Evolutionary conservation across 768 basidiomycete species (phyloP).

Genomic region (Boletus huronensis): DNA sequence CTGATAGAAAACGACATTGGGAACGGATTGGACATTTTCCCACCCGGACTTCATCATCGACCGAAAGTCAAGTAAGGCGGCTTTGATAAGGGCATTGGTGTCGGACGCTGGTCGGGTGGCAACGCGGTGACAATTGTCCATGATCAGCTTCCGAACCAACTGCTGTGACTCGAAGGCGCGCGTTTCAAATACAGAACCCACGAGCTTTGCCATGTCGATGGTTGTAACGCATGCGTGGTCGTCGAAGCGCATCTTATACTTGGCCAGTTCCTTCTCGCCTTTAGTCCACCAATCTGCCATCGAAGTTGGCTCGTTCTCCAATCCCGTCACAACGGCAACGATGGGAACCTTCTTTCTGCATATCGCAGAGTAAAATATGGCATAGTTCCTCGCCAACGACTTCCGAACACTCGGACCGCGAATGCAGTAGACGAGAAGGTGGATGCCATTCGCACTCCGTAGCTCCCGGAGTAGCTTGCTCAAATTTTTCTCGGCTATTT

Average conservation of each 20-base stretch:
- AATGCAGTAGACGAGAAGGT: constrained; percentile 33
- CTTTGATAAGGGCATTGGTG: constrained; percentile 23
- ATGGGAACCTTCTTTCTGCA: constrained; percentile 32
- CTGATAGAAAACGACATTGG: constrained; percentile 20
- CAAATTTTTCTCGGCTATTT: constrained; percentile 26
- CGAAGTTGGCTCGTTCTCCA: constrained; percentile 31
- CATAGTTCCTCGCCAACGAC: constrained; percentile 29
- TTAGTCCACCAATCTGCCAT: constrained; percentile 39
- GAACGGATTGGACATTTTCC: constrained; percentile 19
- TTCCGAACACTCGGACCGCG: constrained; percentile 29
- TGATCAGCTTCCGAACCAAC: constrained; percentile 21
- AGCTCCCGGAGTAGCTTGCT: constrained; percentile 32
- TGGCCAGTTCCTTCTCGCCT: constrained; percentile 31
- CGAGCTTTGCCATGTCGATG: constrained; percentile 15
- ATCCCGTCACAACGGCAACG: constrained; percentile 31
- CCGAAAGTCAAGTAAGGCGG: constrained; percentile 25
- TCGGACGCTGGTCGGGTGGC: constrained; percentile 18
- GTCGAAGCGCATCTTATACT: constrained; percentile 35
- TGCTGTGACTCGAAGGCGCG: constrained; percentile 23
- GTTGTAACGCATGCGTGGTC: constrained; percentile 44
- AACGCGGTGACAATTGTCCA: constrained; percentile 14
- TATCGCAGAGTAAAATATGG: constrained; percentile 29
- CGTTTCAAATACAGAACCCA: constrained; percentile 14
- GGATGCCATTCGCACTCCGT: constrained; percentile 26
- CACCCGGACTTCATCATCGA: constrained; percentile 25